Evolutionary conservation across 805 yeast species (phyloP).

Genomic region (Cyberlindnera suaveolens): DNA sequence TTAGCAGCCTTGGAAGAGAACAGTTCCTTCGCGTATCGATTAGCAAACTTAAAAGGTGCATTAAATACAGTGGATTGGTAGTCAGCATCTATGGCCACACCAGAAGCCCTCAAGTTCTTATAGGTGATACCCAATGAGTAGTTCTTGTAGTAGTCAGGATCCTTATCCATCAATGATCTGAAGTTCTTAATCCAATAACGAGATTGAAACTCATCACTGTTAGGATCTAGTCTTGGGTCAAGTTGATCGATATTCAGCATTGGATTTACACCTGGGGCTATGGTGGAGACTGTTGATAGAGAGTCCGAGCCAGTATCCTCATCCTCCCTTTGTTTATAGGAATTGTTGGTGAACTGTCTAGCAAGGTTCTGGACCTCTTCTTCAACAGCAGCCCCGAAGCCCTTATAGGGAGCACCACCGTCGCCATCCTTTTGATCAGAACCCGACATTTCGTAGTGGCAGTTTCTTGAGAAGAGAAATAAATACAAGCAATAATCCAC

Average conservation of each 20-base stretch:
- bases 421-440: no score
- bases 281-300: conserved; percentile 16
- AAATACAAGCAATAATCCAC: no score
- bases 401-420: neutral
- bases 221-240: conserved; percentile 53
- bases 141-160: conserved; percentile 56
- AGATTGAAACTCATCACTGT: conserved; percentile 47
- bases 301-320: neutral
- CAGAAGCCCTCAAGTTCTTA: conserved; percentile 54
- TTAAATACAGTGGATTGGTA: conserved; percentile 62
- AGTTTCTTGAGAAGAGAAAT: no score
- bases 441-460: no score
- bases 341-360: conserved; percentile 26
- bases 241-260: conserved; percentile 19
- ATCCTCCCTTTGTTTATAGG: neutral
- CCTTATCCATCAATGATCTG: conserved; percentile 42
- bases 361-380: conserved; percentile 2
- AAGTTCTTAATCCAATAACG: conserved; percentile 60
- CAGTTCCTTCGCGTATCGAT: conserved; percentile 10
- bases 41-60: conserved; percentile 23
- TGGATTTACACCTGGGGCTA: conserved; percentile 35
- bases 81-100: conserved; percentile 53
- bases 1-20: conserved; percentile 17
- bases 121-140: conserved; percentile 52
- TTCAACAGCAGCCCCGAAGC: neutral